A percentile compares a stretch with the other conserved stretches of the same genome.
Evolutionary conservation across 768 basidiomycete species (phyloP).

Genomic region (Tubosaeta brunneosetosa): DNA sequence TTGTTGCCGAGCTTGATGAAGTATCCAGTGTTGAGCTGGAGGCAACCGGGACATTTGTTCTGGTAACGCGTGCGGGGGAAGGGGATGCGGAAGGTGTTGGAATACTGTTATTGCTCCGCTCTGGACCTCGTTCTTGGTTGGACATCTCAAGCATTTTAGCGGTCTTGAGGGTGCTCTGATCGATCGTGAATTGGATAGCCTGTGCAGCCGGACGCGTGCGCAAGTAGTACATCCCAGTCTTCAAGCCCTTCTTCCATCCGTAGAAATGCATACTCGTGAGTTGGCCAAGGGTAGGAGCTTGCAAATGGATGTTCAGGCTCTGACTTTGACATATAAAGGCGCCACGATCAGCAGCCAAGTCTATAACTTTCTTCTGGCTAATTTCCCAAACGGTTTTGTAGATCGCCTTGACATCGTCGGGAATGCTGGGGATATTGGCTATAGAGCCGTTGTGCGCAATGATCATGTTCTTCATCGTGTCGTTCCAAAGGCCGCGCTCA

Average conservation of each 20-base stretch:
- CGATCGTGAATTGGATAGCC: conserved; percentile 97
- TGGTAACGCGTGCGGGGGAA: conserved; percentile 26
- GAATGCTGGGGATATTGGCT: conserved; percentile 85
- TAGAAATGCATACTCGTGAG: conserved; percentile 97
- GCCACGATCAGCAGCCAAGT: conserved; percentile 97
- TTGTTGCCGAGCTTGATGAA: conserved; percentile 18
- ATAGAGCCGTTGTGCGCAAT: conserved; percentile 92
- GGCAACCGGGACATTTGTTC: conserved; percentile 31
- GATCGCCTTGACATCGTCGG: conserved; percentile 90
- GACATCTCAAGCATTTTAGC: conserved; percentile 32
- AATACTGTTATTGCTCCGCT: conserved; percentile 14
- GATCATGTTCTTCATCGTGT: conserved; percentile 99
- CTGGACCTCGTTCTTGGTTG: conserved; percentile 13
- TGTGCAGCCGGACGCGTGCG: conserved; percentile 91
- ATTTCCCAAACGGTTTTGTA: conserved; percentile 99
- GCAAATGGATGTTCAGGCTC: conserved; percentile 89
- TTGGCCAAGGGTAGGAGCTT: conserved; percentile 85
- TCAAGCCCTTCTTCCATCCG: conserved; percentile 99
- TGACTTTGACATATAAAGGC: conserved; percentile 98
- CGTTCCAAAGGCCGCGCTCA: conserved; percentile 92
- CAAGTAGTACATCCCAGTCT: conserved; percentile 98
- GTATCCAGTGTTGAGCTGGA: conserved; percentile 15
- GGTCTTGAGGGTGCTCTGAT: conserved; percentile 69
- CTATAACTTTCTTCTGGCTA: conserved; percentile 95
- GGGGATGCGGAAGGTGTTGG: conserved; percentile 24